Evolutionary conservation across 805 yeast genomes (phyloP).

Genomic region (Candida railenensis): DNA sequence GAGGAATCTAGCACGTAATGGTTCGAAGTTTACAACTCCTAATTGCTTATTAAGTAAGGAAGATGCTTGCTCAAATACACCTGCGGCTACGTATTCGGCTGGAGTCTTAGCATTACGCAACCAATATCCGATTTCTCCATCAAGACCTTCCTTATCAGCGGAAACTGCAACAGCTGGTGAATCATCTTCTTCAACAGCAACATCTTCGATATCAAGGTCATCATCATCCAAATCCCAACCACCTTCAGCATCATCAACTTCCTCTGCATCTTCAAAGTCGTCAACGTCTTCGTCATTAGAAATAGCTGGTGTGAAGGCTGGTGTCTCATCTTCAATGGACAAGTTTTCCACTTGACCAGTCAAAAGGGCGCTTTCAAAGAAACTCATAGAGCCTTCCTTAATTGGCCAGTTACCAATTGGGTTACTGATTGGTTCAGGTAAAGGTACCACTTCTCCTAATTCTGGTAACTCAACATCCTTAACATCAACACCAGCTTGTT

Average conservation of each 20-base stretch:
- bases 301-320: constrained; percentile 13
- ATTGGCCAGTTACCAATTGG: constrained; percentile 78
- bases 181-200: constrained; percentile 13
- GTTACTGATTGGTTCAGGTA: constrained; percentile 48
- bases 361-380: constrained; percentile 75
- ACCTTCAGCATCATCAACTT: constrained; percentile 50
- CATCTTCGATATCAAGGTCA: constrained; percentile 63
- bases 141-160: constrained; percentile 13
- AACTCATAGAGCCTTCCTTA: constrained; percentile 66
- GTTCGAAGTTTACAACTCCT: constrained; percentile 85
- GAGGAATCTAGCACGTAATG: constrained; percentile 77
- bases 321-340: constrained; percentile 42
- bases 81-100: constrained; percentile 93
- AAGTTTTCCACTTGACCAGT: constrained; percentile 66
- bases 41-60: constrained; percentile 86
- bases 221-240: constrained; percentile 87
- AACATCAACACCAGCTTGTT: constrained; percentile 63
- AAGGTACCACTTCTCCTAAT: constrained; percentile 37
- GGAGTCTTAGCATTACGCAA: constrained; percentile 84
- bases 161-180: constrained; percentile 26
- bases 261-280: constrained; percentile 23
- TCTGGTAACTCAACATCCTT: constrained; percentile 66
- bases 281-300: constrained; percentile 18
- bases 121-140: constrained; percentile 76
- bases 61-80: constrained; percentile 94